Conservation (phyloP, 2,329 filamentous ascomycete genomes). For the Paecilomyces sp. region DNA sequence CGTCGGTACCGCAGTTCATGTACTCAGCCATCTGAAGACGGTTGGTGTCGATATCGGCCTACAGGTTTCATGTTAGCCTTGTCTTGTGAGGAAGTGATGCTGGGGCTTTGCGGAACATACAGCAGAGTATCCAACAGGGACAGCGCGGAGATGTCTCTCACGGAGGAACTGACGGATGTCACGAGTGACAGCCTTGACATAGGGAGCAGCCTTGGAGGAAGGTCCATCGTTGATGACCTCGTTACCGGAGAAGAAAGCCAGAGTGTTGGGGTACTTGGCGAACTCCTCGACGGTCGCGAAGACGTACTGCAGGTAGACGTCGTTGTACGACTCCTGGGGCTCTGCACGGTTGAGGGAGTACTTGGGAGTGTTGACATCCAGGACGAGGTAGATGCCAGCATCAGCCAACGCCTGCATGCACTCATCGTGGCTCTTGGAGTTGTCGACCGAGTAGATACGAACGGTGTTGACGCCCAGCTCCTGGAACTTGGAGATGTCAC, state of each 20-base stretch:
- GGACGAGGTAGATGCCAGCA: constrained; percentile 84
- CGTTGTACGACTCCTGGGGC: constrained; percentile 76
- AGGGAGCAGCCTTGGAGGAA: constrained; percentile 61
- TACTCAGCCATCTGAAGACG: constrained; percentile 80
- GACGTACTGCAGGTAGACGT: constrained; percentile 73
- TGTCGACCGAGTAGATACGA: constrained; percentile 89
- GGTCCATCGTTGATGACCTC: constrained; percentile 67
- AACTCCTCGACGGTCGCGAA: constrained; percentile 87
- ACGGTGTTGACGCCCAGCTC: constrained; percentile 83
- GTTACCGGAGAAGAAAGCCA: constrained; percentile 79
- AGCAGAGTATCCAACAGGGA: constrained; percentile 68
- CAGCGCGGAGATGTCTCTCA: constrained; percentile 52
- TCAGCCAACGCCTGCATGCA: constrained; percentile 78
- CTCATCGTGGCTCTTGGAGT: constrained; percentile 69
- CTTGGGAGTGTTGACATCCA: constrained; percentile 84
- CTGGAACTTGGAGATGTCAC: constrained; percentile 76
- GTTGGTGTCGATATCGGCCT: constrained; percentile 76
- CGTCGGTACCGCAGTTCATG: constrained; percentile 87
- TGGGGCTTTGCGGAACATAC: constrained; percentile 13
- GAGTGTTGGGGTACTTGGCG: constrained; percentile 73
- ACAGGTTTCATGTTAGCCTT: not conserved
- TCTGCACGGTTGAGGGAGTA: constrained; percentile 78
- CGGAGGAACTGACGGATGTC: constrained; percentile 67
- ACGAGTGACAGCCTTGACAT: constrained; percentile 71
- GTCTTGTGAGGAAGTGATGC: not conserved